Evolutionary conservation across 2,329 filamentous ascomycete genomes (phyloP).

Genomic region (Aspergillus sp.): DNA sequence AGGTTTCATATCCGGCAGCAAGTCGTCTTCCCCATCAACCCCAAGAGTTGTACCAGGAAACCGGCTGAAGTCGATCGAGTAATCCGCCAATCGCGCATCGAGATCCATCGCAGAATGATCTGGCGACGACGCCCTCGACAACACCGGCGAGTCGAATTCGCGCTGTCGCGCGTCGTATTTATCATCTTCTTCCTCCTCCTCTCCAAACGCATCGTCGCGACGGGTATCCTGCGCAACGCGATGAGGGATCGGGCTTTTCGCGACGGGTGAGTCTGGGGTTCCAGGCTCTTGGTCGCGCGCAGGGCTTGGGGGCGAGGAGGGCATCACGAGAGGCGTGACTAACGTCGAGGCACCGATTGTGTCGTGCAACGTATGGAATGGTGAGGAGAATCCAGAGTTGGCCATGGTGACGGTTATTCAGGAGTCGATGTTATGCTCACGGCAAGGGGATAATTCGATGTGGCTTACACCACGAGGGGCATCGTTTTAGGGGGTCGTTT

Average conservation of each 20-base stretch:
- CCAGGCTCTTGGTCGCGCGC: conserved; percentile 5
- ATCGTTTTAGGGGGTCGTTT: conserved; percentile 5
- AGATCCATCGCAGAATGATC: conserved; percentile 24
- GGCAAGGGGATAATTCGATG: conserved; percentile 1
- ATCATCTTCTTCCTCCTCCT: neutral
- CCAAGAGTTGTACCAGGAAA: conserved; percentile 13
- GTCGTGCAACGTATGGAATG: conserved; percentile 34
- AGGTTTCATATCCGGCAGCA: conserved; percentile 18
- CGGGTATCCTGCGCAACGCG: conserved; percentile 5
- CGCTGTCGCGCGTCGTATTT: conserved; percentile 6
- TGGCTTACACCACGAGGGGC: neutral
- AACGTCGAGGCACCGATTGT: conserved; percentile 35
- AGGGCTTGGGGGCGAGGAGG: conserved; percentile 26
- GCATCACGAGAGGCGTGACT: conserved; percentile 29
- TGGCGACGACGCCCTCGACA: conserved; percentile 14
- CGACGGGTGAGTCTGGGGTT: conserved; percentile 12
- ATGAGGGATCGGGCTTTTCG: conserved; percentile 17
- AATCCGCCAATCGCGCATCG: conserved; percentile 33
- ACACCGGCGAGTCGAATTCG: conserved; percentile 7
- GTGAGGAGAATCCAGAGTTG: conserved; percentile 29
- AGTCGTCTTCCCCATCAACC: conserved; percentile 15
- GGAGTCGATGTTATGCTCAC: neutral
- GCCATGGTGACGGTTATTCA: conserved; percentile 24
- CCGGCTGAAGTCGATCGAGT: conserved; percentile 33
- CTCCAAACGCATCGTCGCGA: neutral